phyloP scores from a whole-genome alignment of 768 basidiomycete genomes.

The Chiua virens region DNA sequence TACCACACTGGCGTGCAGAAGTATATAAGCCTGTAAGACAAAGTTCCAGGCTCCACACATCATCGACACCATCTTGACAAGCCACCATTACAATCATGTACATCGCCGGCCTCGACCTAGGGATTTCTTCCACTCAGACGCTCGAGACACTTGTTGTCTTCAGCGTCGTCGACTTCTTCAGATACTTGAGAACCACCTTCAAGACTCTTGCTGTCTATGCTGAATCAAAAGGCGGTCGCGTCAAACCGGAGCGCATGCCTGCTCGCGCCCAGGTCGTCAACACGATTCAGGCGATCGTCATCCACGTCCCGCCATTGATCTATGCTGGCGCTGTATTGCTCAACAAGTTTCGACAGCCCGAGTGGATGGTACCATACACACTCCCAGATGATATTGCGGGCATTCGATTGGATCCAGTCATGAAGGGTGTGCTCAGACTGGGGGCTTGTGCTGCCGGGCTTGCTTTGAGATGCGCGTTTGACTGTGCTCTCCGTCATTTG shows the following conservation, averaged over 20 bases:
- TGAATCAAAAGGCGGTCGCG: constrained; percentile 12
- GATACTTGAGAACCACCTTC: neutral
- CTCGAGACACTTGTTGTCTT: constrained; percentile 7
- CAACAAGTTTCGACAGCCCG: constrained; percentile 25
- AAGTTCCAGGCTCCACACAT: no score
- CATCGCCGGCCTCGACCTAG: constrained; percentile 3
- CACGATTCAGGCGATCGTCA: constrained; percentile 12
- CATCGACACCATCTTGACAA: neutral
- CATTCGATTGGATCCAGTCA: neutral
- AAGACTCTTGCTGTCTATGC: neutral
- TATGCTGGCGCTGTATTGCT: constrained; percentile 21
- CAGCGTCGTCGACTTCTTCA: constrained; percentile 5
- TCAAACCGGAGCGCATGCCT: constrained; percentile 8
- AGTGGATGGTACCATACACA: constrained; percentile 22
- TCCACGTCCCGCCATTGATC: constrained; percentile 13
- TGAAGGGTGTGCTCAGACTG: constrained; percentile 11
- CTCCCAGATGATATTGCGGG: constrained; percentile 10
- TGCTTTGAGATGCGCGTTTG: neutral
- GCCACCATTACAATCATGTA: constrained; percentile 4
- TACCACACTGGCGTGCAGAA: no score
- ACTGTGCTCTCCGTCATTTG: constrained; percentile 4
- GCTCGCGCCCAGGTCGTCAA: constrained; percentile 20
- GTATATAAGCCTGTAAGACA: no score
- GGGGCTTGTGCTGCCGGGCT: constrained; percentile 16
- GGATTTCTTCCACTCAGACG: neutral